Base-by-base conservation (phyloP, 2,329 filamentous ascomycete species). In the Plectosphaerella cucumerina region DNA sequence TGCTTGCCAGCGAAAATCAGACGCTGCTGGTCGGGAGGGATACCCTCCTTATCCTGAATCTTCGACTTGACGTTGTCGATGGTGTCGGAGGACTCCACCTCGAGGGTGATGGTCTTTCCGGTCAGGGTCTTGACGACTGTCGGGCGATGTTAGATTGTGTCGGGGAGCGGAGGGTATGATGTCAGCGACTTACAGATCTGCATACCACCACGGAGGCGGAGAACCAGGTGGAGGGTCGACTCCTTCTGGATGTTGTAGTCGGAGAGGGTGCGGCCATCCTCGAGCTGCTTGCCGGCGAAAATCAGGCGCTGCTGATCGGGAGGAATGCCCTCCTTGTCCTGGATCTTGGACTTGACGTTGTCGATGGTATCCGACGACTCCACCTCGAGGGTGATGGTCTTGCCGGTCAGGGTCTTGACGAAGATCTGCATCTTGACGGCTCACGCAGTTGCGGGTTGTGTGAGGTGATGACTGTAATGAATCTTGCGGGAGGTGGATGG, bases 171-270 rank as follows among this genome's bases (percentile, higher is more conserved):
- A 22, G 9, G 6, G 15, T 18, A 33, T 20, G 9, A 12, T 12
- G 39, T 18, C 56, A 72, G 75, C 67, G 75, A 80, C 76, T 42
- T 20, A 42, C 39, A 90, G 65, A 90, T 82, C 60, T 83, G 80
- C 86, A 89, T 90, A 71, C 87, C 87, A 78, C 87, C 87, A 72
- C 88, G 87, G 6, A 93, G 83, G 66, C 89, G 86, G 21, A 93
- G 84, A 44, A 93, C 89, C 26, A 31, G 68, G 68, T 93, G 89
- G 1, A 93, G 79, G 0, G 89, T 93, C 1, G 85, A 89, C 66
- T 93, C 89, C 75, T 93, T 93, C 71, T 97, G 93, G 44, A 97
- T 97, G 77, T 97, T 97, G 84, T 97, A 97, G 69, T 97, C 93
- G 47, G 84, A 87, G 1, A 97, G 78, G 1, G 92, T 97, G 20